Conservation (phyloP, 2,329 filamentous ascomycete species). For the Apiospora sp. region DNA sequence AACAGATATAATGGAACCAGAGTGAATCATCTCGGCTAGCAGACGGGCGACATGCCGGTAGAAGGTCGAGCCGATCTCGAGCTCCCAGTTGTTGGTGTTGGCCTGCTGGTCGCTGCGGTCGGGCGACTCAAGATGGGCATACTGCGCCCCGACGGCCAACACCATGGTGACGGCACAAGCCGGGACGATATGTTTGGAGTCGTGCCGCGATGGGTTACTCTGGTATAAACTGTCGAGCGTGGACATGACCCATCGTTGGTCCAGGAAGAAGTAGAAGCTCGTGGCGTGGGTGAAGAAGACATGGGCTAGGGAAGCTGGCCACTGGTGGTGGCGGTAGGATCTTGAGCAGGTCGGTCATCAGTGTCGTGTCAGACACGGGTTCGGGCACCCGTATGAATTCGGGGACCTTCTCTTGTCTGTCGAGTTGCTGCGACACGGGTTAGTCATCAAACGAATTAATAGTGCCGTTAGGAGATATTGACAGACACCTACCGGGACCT, state of each 20-base stretch:
- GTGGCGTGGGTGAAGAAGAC: conserved; percentile 58
- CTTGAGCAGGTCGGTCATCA: conserved; percentile 48
- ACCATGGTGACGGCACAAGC: conserved; percentile 56
- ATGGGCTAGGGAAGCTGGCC: conserved; percentile 53
- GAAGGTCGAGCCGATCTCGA: conserved; percentile 62
- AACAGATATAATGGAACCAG: conserved; percentile 63
- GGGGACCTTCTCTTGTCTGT: conserved; percentile 31
- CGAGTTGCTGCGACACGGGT: conserved; percentile 33
- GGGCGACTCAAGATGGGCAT: conserved; percentile 53
- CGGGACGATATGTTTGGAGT: conserved; percentile 48
- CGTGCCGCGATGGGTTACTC: conserved; percentile 46
- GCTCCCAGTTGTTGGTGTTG: conserved; percentile 49
- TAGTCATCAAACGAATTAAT: too few species aligned
- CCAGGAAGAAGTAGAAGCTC: conserved; percentile 58
- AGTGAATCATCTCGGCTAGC: conserved; percentile 63
- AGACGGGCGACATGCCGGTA: conserved; percentile 64
- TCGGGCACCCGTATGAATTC: conserved; percentile 56
- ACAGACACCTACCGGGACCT: conserved; percentile 40
- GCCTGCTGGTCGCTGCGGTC: conserved; percentile 24
- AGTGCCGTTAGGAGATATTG: too few species aligned
- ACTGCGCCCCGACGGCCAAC: conserved; percentile 59
- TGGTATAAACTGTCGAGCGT: conserved; percentile 53
- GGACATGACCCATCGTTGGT: conserved; percentile 50
- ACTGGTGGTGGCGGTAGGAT: conserved; percentile 55
- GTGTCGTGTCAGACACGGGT: conserved; percentile 49